Conservation (phyloP, 495 filamentous ascomycete genomes). For the Xylaria palmicola region DNA sequence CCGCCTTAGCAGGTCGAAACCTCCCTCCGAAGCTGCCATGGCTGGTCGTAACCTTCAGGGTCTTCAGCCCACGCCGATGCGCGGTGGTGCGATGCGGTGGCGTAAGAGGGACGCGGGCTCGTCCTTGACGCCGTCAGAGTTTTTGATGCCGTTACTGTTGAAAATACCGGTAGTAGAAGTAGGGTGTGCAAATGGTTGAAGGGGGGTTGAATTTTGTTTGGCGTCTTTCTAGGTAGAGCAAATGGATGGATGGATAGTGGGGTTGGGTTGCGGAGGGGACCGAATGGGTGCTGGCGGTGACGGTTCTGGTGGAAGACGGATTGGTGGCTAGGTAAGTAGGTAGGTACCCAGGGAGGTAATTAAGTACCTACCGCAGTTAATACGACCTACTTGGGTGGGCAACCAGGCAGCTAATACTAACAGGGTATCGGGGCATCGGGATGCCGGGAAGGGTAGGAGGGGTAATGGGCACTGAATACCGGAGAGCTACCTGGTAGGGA, state of each 20-base stretch:
- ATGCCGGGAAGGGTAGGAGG: slow-evolving; percentile 19
- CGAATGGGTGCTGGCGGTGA: slow-evolving; percentile 3
- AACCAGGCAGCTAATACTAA: no score
- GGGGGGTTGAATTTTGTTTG: slow-evolving; percentile 13
- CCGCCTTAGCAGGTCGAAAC: slow-evolving; percentile 52
- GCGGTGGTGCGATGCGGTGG: slow-evolving; percentile 6
- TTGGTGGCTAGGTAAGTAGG: not conserved
- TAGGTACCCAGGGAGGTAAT: not conserved
- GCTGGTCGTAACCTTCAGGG: slow-evolving; percentile 14
- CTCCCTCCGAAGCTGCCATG: slow-evolving; percentile 39
- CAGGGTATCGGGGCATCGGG: slow-evolving; percentile 5
- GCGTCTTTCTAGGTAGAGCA: slow-evolving; percentile 14
- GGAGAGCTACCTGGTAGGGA: not conserved
- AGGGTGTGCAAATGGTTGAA: not conserved
- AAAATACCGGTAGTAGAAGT: not conserved
- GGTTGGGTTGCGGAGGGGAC: slow-evolving; percentile 1
- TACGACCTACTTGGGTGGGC: not conserved
- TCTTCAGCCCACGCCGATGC: slow-evolving; percentile 8
- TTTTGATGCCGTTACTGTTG: slow-evolving; percentile 1
- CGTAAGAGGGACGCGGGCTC: not conserved
- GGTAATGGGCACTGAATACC: slow-evolving; percentile 6
- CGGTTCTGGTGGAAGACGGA: not conserved
- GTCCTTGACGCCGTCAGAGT: not conserved
- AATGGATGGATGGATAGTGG: slow-evolving; percentile 11
- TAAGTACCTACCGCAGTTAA: not conserved